Percentiles rank a stretch among this genome's conserved stretches.
Conservation (phyloP, 176 grass and related monocot genomes). For the Ananas comosus region DNA sequence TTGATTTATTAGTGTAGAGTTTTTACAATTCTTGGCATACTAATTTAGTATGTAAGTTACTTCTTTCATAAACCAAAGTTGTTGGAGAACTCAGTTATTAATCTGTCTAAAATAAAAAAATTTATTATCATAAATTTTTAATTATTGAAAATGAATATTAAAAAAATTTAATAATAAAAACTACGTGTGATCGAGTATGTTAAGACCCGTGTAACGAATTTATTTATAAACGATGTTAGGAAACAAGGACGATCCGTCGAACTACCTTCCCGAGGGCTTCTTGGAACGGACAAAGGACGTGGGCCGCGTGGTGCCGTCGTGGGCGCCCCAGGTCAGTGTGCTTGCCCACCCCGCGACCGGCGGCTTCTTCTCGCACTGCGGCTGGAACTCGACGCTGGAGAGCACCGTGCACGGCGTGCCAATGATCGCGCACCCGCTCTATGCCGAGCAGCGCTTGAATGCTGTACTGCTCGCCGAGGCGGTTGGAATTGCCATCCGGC, state of each 20-base stretch:
- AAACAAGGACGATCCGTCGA: constrained; percentile 22
- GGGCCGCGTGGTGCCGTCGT: constrained; percentile 39
- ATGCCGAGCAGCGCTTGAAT: constrained; percentile 36
- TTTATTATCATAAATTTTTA: too few species aligned
- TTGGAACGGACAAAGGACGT: constrained; percentile 16
- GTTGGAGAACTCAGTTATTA: too few species aligned
- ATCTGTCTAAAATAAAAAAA: too few species aligned
- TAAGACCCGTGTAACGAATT: too few species aligned
- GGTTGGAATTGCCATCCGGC: constrained; percentile 12
- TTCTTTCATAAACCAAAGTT: too few species aligned
- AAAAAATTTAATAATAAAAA: too few species aligned
- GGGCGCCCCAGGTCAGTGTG: constrained; percentile 65
- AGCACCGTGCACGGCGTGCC: constrained; percentile 21
- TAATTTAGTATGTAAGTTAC: too few species aligned
- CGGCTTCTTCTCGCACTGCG: constrained; percentile 66
- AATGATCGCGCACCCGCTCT: constrained; percentile 35
- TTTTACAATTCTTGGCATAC: too few species aligned
- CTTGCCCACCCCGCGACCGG: constrained; percentile 33
- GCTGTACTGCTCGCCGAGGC: constrained; percentile 19
- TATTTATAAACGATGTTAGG: not conserved
- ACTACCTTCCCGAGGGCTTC: constrained; percentile 42
- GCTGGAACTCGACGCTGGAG: constrained; percentile 78
- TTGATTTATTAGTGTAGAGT: too few species aligned
- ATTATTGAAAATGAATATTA: too few species aligned
- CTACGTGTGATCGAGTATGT: too few species aligned